phyloP scores from a whole-genome alignment of 305 asterid genomes.

The Fraxinus sp. region DNA sequence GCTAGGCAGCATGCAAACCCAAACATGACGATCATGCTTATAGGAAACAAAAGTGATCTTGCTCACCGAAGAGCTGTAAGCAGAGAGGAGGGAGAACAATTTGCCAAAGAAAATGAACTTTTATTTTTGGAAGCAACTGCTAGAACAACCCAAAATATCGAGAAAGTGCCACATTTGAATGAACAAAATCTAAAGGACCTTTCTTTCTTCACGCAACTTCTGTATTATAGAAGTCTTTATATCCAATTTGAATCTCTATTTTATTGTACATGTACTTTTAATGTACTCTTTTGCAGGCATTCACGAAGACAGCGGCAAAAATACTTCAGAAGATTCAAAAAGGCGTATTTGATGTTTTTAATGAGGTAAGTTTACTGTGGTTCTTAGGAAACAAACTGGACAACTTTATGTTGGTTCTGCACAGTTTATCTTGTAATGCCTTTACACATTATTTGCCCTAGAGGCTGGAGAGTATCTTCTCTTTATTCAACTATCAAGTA shows the following conservation, averaged over 20 bases:
- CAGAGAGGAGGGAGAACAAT: conserved; percentile 86
- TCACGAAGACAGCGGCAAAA: too few relatives aligned
- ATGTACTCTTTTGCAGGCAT: background rate
- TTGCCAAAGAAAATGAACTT: conserved; percentile 83
- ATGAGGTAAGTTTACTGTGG: too few relatives aligned
- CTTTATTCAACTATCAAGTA: too few relatives aligned
- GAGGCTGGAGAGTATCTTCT: too few relatives aligned
- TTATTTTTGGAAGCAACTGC: conserved; percentile 78
- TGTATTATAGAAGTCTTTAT: background rate
- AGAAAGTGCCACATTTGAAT: conserved; percentile 49
- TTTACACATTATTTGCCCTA: too few relatives aligned
- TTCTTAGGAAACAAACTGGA: too few relatives aligned
- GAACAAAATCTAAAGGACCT: background rate
- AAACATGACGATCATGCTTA: conserved; percentile 76
- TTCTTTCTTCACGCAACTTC: background rate
- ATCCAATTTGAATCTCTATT: background rate
- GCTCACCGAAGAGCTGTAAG: conserved; percentile 83
- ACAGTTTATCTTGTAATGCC: too few relatives aligned
- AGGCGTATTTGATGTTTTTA: too few relatives aligned
- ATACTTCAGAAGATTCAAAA: too few relatives aligned
- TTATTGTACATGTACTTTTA: background rate
- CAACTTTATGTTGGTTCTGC: too few relatives aligned
- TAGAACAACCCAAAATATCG: conserved; percentile 74
- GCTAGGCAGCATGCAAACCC: conserved; percentile 87
- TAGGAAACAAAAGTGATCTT: conserved; percentile 42